phyloP scores from a whole-genome alignment of 2,329 filamentous ascomycete species.

The Fusarium siculi region DNA sequence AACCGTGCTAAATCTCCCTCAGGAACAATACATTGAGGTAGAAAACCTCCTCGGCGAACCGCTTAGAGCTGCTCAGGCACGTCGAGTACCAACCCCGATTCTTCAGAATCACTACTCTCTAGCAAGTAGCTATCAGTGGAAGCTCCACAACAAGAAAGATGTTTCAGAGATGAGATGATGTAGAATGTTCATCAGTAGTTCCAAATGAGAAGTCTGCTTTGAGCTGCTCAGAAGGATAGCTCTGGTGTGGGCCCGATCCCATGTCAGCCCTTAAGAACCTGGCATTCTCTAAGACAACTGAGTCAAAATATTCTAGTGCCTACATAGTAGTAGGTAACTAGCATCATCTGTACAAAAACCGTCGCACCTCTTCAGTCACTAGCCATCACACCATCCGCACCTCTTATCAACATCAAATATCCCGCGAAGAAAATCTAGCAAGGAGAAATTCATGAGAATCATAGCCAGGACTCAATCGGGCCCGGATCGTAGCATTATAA shows the following conservation, averaged over 20 bases:
- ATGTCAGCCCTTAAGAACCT: neutral
- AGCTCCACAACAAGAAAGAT: constrained; percentile 19
- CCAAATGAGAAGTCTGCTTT: neutral
- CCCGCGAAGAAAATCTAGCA: neutral
- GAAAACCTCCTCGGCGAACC: constrained; percentile 43
- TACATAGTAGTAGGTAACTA: neutral
- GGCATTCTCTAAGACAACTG: neutral
- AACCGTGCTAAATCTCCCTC: constrained; percentile 3
- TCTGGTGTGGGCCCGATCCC: neutral
- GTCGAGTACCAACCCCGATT: constrained; percentile 27
- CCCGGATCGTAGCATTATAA: constrained; percentile 42
- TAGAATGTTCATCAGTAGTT: neutral
- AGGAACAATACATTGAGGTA: constrained; percentile 42
- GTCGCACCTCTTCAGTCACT: neutral
- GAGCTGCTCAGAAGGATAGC: neutral
- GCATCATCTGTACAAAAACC: neutral
- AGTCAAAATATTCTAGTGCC: neutral
- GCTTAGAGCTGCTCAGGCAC: constrained; percentile 33
- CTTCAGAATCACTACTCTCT: constrained; percentile 36
- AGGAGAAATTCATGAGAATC: constrained; percentile 32
- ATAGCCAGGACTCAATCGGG: constrained; percentile 36
- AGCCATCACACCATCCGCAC: neutral
- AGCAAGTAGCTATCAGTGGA: constrained; percentile 39
- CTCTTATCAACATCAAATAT: neutral
- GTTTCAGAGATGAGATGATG: neutral